Base-by-base conservation (phyloP, 2,329 filamentous ascomycete genomes). In the Aspergillus melleus region DNA sequence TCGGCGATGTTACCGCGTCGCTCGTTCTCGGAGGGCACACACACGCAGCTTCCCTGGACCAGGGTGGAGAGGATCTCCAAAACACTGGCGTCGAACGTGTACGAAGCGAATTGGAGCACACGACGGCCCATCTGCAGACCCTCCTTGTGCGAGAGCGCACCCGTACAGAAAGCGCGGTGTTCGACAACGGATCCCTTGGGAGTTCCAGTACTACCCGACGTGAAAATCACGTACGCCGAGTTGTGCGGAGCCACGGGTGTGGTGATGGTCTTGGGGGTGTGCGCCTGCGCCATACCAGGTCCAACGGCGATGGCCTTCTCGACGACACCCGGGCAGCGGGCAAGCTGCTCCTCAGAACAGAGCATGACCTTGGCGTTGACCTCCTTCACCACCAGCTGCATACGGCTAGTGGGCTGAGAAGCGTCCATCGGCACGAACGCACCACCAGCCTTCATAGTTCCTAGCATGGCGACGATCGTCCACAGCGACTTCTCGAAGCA, bases 141-240 rank as follows among this genome's bases (percentile, higher is more conserved):
- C 0, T 76, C 71, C 0, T 79, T 82, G 61, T 86, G 84, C 83
- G 16, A 87, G 76, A 0, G 82, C 76, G 0, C 84, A 47, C 53
- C 49, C n/a, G 72, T 0, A 80, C 78, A 0, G 81, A 44, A n/a
- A 3, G 39, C 51, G 61, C 86, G 83, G 0, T 78, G 77, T 14
- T 49, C 16, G 47, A 44, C 50, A 49, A 22, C 51, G 9, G 46
- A 29, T 2, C 84, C 85, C 58, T 83, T 83, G 0, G 82, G 80
- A 1, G 54, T 59, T 9, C 63, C 58, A 3, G 63, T 63, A n/a
- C 55, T 61, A 10, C 63, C 63, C 1, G 63, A 80, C 2, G 80
- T 81, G 63, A 87, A 84, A 10, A 88, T 77, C 4, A 86, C 77
- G 66, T 84, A 87, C 0, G 85, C 84, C 16, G 61, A 55, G 36